Evolutionary conservation across 1,284 basidiomycete genomes (phyloP).

Genomic region (Trametes hirsuta): DNA sequence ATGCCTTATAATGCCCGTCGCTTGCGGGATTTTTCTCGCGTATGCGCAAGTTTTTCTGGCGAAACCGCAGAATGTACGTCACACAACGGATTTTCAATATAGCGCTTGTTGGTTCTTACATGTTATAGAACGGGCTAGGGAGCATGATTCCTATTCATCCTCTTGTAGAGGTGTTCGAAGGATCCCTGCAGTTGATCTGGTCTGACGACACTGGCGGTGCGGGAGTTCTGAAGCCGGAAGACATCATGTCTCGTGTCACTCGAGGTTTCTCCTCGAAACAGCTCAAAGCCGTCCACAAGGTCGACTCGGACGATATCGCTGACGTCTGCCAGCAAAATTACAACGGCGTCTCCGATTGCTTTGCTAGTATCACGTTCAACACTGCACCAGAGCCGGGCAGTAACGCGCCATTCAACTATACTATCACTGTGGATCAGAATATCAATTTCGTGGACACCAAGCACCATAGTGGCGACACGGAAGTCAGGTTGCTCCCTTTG

Average conservation of each 20-base stretch:
- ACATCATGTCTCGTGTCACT: constrained; percentile 62
- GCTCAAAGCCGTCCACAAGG: constrained; percentile 47
- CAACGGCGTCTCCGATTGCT: constrained; percentile 71
- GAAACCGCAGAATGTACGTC: constrained; percentile 58
- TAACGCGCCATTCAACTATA: constrained; percentile 61
- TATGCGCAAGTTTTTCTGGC: constrained; percentile 61
- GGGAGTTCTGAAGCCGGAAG: constrained; percentile 47
- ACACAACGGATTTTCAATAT: not conserved
- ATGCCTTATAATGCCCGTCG: constrained; percentile 70
- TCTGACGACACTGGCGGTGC: constrained; percentile 61
- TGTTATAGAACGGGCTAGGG: constrained; percentile 63
- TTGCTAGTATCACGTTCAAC: constrained; percentile 70
- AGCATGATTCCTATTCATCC: constrained; percentile 52
- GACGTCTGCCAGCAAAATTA: constrained; percentile 74
- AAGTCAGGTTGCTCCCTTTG: constrained; percentile 67
- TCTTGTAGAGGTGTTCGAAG: constrained; percentile 54
- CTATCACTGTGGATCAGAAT: constrained; percentile 69
- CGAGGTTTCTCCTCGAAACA: constrained; percentile 49
- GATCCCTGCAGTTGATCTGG: constrained; percentile 61
- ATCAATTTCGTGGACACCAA: constrained; percentile 66
- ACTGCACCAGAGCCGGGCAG: constrained; percentile 50
- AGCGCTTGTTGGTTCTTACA: not conserved
- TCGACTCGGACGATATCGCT: constrained; percentile 54
- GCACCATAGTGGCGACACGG: constrained; percentile 69
- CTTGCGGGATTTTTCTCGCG: constrained; percentile 70